Evolutionary conservation across 2,329 filamentous ascomycete species (phyloP).

Genomic region (Botrytis sinoallii): DNA sequence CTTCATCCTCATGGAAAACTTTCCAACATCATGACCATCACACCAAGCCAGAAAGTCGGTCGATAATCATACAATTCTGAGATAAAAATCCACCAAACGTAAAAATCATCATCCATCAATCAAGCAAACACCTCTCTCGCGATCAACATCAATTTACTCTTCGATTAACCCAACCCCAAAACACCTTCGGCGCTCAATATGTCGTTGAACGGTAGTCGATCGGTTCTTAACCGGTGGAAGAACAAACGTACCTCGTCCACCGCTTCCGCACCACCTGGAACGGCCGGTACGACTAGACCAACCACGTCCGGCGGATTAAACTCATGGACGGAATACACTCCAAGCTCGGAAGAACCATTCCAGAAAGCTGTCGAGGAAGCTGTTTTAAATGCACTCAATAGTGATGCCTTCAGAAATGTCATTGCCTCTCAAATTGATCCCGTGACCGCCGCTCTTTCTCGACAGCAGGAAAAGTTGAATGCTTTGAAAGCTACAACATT

Average conservation of each 20-base stretch:
- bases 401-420: constrained; percentile 27
- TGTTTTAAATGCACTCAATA: constrained; percentile 26
- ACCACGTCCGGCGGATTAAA: constrained; percentile 20
- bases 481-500: constrained; percentile 27
- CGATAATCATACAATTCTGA: background rate
- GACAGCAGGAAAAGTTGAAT: constrained; percentile 29
- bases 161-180: background rate
- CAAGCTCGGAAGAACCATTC: constrained; percentile 23
- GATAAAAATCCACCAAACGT: background rate
- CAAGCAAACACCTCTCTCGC: background rate
- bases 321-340: constrained; percentile 18
- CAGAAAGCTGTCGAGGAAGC: constrained; percentile 27
- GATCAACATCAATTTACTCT: background rate
- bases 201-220: constrained; percentile 23
- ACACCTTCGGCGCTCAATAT: constrained; percentile 11
- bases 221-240: constrained; percentile 27
- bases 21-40: constrained; percentile 15
- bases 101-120: background rate
- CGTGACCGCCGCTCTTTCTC: constrained; percentile 21
- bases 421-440: constrained; percentile 29
- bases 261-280: constrained; percentile 14
- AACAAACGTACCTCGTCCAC: constrained; percentile 24
- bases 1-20: constrained; percentile 4
- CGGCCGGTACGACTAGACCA: constrained; percentile 19
- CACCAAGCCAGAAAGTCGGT: constrained; percentile 6